Conservation (phyloP, 352 stramenopile genomes). For the Pythium coloratum region DNA sequence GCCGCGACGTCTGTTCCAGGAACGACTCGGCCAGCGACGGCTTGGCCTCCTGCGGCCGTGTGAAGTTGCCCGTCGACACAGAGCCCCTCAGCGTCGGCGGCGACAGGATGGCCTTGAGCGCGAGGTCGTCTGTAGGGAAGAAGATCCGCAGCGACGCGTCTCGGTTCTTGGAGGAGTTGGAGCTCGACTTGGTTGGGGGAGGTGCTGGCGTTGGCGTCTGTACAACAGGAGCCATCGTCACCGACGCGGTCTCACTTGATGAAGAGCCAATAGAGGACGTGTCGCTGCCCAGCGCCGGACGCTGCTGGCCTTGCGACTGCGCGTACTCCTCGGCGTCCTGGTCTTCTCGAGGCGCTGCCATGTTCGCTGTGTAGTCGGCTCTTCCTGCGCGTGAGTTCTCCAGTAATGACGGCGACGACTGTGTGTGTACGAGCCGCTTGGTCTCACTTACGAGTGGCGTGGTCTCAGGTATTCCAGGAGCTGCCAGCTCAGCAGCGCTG, state of each 20-base stretch:
- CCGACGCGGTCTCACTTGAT: neutral
- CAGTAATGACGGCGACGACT: conserved; percentile 16
- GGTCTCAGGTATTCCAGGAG: neutral
- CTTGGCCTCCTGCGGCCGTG: neutral
- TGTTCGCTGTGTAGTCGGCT: neutral
- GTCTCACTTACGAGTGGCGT: neutral
- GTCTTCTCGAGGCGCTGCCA: neutral
- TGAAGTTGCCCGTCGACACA: neutral
- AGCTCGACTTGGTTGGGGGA: conserved; percentile 13
- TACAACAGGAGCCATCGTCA: neutral
- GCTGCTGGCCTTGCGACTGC: neutral
- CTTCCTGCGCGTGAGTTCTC: neutral
- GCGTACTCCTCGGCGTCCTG: neutral
- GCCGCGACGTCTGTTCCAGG: conserved; percentile 22
- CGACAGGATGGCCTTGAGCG: conserved; percentile 58
- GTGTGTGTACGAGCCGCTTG: conserved; percentile 11
- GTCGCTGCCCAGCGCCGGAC: conserved; percentile 5
- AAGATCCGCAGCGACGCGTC: conserved; percentile 45
- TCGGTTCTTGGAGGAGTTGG: conserved; percentile 7
- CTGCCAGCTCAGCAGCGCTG: neutral
- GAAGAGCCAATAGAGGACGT: conserved; percentile 5
- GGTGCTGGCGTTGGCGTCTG: neutral
- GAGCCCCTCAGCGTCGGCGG: conserved; percentile 27
- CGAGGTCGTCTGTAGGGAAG: conserved; percentile 49
- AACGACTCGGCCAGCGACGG: conserved; percentile 25